Evolutionary conservation across 2,329 filamentous ascomycete genomes (phyloP), one percentile per base, ranked within the genome.

Genomic region (Lasiodiplodia hormozganensis): DNA sequence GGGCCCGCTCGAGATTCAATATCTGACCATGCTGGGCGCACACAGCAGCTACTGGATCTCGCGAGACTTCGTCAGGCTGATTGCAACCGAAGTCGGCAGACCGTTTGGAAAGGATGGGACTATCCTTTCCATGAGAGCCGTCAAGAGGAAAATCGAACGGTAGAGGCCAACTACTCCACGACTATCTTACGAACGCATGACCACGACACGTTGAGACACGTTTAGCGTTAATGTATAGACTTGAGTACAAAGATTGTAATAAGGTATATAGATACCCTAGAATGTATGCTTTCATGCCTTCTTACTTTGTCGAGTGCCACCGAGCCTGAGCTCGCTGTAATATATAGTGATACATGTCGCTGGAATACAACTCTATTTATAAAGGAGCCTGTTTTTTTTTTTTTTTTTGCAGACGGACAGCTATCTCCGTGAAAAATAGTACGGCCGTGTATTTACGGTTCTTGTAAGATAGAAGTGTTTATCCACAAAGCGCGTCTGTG

Each of bases 31-130:
- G 96, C 82, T 99, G 67, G 92, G 93, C 68, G 96, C 96, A 10
- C 96, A 99, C 79, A 94, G 92, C 68, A 95, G 92, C 77, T 99
- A 99, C 79, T 99, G 96, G 96, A 86, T 89, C 2, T 89, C 92
- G 74, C 87, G 85, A 34, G 96, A 98, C 77, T 94, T 99, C 77
- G 90, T 97, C n/a, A 85, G 94, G 54, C 90, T 98, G 84, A 81
- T 98, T 62, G 96, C 96, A 53, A 85, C 95, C 38, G 96, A 99
- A 80, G 89, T 96, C 73, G 94, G 94, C 3, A 85, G 95, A 71
- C 85, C 85, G 72, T 86, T 88, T 5, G 94, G 95, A 0, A 89
- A 87, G 72, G 83, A 86, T 14, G 85, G 86, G 18, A 86, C 86
- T 0, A 74, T 89, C 64, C 71, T 77, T 67, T 81, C 80, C 21